phyloP scores from a whole-genome alignment of 176 grass and related monocot species.

The Bothriochloa decipiens region DNA sequence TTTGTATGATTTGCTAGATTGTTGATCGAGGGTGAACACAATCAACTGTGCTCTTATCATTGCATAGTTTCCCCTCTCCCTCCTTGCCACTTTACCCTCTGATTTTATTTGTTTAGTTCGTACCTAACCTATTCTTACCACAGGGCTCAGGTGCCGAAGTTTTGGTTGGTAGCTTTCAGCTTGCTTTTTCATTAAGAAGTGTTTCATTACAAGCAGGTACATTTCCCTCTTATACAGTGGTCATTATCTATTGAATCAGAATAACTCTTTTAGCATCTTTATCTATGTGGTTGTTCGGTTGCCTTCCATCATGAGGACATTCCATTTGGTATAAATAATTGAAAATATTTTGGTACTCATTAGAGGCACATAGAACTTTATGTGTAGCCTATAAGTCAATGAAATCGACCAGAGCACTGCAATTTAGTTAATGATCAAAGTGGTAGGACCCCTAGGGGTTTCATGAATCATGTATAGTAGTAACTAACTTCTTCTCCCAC shows the following conservation, averaged over 20 bases:
- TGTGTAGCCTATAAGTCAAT: no score
- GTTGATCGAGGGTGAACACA: neutral
- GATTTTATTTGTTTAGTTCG: neutral
- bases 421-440: no score
- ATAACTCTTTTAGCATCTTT: neutral
- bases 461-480: neutral
- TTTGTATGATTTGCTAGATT: conserved; percentile 32
- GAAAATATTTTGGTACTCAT: neutral
- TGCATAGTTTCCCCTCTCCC: neutral
- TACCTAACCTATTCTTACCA: conserved; percentile 31
- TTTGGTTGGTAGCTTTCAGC: conserved; percentile 85
- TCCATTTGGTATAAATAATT: neutral
- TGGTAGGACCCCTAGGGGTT: neutral
- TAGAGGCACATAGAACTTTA: no score
- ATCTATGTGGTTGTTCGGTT: neutral
- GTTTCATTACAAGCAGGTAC: conserved; percentile 76
- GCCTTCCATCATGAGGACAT: neutral
- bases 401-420: no score
- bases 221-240: conserved; percentile 24
- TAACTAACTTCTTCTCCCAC: conserved; percentile 6
- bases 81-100: neutral
- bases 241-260: conserved; percentile 13
- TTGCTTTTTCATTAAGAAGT: conserved; percentile 93
- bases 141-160: conserved; percentile 74
- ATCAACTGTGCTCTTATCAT: conserved; percentile 7